Evolutionary conservation across 257 asterid species (phyloP), one percentile per base, ranked within the genome.

Genomic region (Jacaranda copaia): DNA sequence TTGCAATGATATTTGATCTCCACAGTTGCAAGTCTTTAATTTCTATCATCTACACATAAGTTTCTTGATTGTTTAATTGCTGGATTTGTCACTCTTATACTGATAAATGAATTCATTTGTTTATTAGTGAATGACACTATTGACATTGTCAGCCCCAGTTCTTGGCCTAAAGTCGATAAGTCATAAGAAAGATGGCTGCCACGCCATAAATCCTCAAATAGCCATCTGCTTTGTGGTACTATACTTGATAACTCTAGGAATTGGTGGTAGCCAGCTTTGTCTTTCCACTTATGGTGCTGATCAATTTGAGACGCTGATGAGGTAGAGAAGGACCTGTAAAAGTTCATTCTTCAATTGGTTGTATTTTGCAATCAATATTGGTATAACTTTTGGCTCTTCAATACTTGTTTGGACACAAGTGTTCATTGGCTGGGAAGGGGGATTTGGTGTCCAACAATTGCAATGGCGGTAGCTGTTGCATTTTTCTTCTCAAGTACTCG

Each of bases 391-490:
- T n/a, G n/a, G n/a, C n/a, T n/a, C n/a, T n/a, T n/a, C n/a, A n/a
- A n/a, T n/a, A n/a, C n/a, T n/a, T n/a, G n/a, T n/a, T n/a, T n/a
- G n/a, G n/a, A n/a, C n/a, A n/a, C n/a, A n/a, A n/a, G n/a, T n/a
- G n/a, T n/a, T n/a, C 69, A 74, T 89, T 2, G 94, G 93, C 4
- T 88, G 97, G 89, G 90, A n/a, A 0, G 89, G 91, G 93, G 97
- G 97, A 6, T 91, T 91, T 5, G 91, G 95, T 40, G 43, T 40
- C 45, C 45, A 4, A 40, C 1, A 40, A 40, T 40, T 0, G 45
- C 1, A 40, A 7, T 40, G 5, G 45, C 45, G 3, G 43, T 39
- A 4, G 5, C 3, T 40, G 8, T 40, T 4, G 45, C 45, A 40
- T 40, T 40, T 40, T 40, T 40, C 45, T 40, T 40, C 0, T 40